Evolutionary conservation across 2,329 filamentous ascomycete genomes (phyloP).

Genomic region (Paraphaeosphaeria minitans): DNA sequence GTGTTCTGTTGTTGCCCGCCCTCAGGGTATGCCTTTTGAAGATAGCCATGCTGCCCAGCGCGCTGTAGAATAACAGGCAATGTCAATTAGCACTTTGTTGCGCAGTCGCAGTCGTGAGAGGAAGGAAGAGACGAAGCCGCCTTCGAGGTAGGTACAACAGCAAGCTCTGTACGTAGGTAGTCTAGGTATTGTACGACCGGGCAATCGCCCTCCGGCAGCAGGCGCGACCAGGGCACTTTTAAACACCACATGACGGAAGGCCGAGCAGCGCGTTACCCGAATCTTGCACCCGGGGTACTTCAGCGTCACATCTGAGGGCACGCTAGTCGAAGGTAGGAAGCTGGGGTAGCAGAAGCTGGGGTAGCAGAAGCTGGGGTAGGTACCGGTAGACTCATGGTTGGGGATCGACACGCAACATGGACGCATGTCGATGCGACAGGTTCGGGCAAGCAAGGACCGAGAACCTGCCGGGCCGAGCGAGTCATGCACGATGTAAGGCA

Average conservation of each 20-base stretch:
- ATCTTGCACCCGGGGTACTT: not conserved
- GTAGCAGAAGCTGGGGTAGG: slow-evolving; percentile 11
- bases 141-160: not conserved
- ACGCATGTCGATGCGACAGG: not conserved
- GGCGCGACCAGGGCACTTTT: not conserved
- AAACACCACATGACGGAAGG: not conserved
- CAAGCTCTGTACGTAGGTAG: not conserved
- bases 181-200: too few relatives aligned
- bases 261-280: slow-evolving; percentile 2
- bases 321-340: slow-evolving; percentile 14
- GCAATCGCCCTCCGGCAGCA: not conserved
- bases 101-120: not conserved
- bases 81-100: not conserved
- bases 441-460: not conserved
- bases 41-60: slow-evolving; percentile 33
- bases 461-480: not conserved
- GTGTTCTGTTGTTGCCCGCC: slow-evolving; percentile 52
- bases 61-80: not conserved
- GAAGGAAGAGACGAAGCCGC: not conserved
- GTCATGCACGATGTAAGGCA: not conserved
- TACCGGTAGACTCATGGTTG: too few relatives aligned
- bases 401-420: not conserved
- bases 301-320: not conserved
- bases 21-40: slow-evolving; percentile 38
- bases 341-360: slow-evolving; percentile 12